These are phyloP conservation scores for Oxyria digyna DNA, from an alignment of 148 eudicot genomes.

Conservation along the genomic window DNA sequence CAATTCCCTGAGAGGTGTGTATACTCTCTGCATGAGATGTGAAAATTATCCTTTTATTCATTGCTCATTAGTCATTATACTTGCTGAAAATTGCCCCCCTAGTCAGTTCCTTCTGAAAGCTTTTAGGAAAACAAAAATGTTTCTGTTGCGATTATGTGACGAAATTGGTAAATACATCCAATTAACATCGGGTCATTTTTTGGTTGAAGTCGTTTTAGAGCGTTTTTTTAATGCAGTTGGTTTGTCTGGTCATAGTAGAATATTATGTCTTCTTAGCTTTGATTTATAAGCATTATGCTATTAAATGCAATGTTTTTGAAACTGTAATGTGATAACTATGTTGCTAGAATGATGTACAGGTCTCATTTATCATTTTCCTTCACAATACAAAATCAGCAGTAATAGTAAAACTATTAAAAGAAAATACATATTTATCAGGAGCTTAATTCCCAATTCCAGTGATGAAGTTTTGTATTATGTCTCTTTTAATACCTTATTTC, in stretches of 20 bases:
- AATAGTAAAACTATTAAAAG: neutral
- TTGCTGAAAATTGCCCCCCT: neutral
- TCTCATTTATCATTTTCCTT: neutral
- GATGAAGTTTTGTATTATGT: neutral
- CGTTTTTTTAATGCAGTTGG: neutral
- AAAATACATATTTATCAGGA: neutral
- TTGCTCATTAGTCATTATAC: neutral
- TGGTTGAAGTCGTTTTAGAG: neutral
- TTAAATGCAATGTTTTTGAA: neutral
- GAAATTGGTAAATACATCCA: neutral
- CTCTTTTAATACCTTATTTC: neutral
- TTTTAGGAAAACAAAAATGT: neutral
- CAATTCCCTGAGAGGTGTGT: slow-evolving; percentile 96
- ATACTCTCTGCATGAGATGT: neutral
- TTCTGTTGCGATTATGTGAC: slow-evolving; percentile 1
- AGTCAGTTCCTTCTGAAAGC: neutral
- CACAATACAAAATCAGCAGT: neutral
- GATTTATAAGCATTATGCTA: neutral
- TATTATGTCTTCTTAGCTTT: neutral
- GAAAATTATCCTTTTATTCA: neutral
- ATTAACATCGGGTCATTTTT: neutral
- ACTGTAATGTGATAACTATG: neutral
- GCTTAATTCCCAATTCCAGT: neutral
- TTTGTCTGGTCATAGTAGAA: neutral
- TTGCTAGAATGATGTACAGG: neutral